Base-by-base conservation (phyloP, 2,329 filamentous ascomycete species). In the Xylariaceae sp. region DNA sequence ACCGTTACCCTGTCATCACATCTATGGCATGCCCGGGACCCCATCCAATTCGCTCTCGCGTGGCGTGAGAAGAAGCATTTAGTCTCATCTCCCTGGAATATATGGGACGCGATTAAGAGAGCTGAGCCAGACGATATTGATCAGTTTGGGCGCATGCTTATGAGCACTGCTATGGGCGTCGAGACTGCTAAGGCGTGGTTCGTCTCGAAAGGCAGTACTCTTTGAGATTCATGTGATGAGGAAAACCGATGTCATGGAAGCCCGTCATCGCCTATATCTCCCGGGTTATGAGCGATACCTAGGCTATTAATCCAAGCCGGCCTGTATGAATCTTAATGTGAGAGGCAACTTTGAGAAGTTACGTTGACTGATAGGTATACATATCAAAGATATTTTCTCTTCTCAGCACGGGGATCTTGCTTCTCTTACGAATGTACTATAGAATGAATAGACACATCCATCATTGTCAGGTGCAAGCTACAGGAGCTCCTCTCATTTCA, bases 1-100 rank as follows among this genome's bases (percentile, higher is more conserved):
- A 39, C 41, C 34, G 45, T 61, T 16, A 61, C 58, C 41, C 47
- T 61, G n/a, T 61, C 59, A 1, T 53, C 59, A n/a, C 56, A 60
- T 22, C 47, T 61, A 1, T 61, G 59, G 59, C 40, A 47, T n/a
- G 49, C 59, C 13, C 48, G 51, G 2, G 58, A 60, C 13, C 22
- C 57, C 9, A 40, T 57, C 44, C 49, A 47, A 9, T 61, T 61
- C 22, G 59, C 59, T 29, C 36, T 56, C 41, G 59, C 59, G 9
- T 61, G 59, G 59, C 47, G 58, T 6, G 48, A 48, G 15, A 49
- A 51, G 12, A n/a, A 30, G 4, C 57, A 57, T n/a, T 44, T 61
- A 18, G 51, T 55, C 21, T 54, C 41, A 5, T 36, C 41, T 36
- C 55, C 56, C 10, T 49, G 32, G 34, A 47, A 55, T 36, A 36